These are phyloP conservation scores for Pseudomonodictys pantanalensis DNA, from an alignment of 495 filamentous ascomycete species.

Conservation along the genomic window DNA sequence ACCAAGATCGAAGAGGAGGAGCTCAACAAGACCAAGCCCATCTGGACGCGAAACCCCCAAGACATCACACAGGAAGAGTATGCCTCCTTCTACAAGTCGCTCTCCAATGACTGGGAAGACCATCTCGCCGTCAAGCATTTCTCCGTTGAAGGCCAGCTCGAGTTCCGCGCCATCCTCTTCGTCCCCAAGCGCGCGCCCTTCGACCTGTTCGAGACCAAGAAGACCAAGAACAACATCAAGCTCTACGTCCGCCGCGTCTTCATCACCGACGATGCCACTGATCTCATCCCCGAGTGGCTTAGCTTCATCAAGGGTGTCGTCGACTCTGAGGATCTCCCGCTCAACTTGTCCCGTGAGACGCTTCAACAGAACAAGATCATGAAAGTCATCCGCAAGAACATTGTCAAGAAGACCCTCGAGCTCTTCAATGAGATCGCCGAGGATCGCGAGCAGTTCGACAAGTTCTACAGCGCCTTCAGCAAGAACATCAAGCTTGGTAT, in stretches of 20 bases:
- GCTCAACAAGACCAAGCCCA: conserved; percentile 99
- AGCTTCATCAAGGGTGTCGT: conserved; percentile 99
- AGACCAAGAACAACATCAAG: conserved; percentile 99
- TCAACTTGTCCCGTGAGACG: conserved; percentile 99
- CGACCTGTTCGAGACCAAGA: conserved; percentile 99
- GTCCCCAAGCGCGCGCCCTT: conserved; percentile 99
- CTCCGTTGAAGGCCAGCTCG: conserved; percentile 99
- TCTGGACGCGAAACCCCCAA: conserved; percentile 97
- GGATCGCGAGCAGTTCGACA: conserved; percentile 99
- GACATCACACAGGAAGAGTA: conserved; percentile 98
- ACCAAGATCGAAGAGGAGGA: conserved; percentile 97
- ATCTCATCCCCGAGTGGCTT: conserved; percentile 99
- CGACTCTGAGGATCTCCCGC: conserved; percentile 97
- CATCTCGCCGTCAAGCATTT: conserved; percentile 99
- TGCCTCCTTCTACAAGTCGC: conserved; percentile 97
- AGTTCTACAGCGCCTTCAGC: conserved; percentile 99
- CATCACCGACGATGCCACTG: conserved; percentile 99
- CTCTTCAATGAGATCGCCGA: conserved; percentile 98
- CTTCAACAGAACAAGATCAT: conserved; percentile 99
- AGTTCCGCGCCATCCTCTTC: conserved; percentile 99
- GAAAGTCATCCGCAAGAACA: conserved; percentile 99
- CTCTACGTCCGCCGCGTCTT: conserved; percentile 99
- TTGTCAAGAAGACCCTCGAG: conserved; percentile 99
- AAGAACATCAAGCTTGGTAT: conserved; percentile 99
- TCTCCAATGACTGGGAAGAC: conserved; percentile 99